phyloP scores from a whole-genome alignment of 2,329 filamentous ascomycete species.

The Leptoxyphium fumago region DNA sequence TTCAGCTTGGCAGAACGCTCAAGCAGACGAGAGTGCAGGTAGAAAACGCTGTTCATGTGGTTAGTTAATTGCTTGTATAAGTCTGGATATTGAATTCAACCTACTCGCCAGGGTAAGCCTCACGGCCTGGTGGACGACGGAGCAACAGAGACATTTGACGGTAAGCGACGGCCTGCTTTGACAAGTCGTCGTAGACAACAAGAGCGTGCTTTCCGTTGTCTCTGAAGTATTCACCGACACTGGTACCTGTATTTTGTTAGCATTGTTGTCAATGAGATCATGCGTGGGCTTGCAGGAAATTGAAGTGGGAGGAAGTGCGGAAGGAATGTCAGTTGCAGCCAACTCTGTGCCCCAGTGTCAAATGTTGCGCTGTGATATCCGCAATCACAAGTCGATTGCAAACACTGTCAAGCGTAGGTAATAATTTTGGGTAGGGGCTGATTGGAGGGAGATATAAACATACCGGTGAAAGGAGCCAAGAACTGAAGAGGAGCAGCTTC shows the following conservation, averaged over 20 bases:
- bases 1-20: conserved; percentile 99
- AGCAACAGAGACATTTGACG: conserved; percentile 98
- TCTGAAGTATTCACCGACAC: conserved; percentile 50
- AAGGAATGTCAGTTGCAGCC: no score
- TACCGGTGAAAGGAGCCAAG: conserved; percentile 80
- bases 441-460: conserved; percentile 17
- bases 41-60: conserved; percentile 54
- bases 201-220: conserved; percentile 80
- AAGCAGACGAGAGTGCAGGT: conserved; percentile 96
- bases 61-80: neutral
- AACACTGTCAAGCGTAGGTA: no score
- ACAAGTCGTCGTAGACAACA: conserved; percentile 87
- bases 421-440: conserved; percentile 1
- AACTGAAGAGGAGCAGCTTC: conserved; percentile 93
- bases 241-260: no score
- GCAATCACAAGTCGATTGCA: no score
- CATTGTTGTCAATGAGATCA: no score
- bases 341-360: no score
- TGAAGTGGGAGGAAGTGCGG: no score
- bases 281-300: no score
- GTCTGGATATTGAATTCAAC: conserved; percentile 14
- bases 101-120: conserved; percentile 92
- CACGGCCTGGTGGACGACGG: conserved; percentile 94
- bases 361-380: no score
- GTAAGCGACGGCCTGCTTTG: conserved; percentile 64